These are phyloP conservation scores for Euphorbia corollata DNA, from an alignment of 441 rosid genomes.

Conservation along the genomic window DNA sequence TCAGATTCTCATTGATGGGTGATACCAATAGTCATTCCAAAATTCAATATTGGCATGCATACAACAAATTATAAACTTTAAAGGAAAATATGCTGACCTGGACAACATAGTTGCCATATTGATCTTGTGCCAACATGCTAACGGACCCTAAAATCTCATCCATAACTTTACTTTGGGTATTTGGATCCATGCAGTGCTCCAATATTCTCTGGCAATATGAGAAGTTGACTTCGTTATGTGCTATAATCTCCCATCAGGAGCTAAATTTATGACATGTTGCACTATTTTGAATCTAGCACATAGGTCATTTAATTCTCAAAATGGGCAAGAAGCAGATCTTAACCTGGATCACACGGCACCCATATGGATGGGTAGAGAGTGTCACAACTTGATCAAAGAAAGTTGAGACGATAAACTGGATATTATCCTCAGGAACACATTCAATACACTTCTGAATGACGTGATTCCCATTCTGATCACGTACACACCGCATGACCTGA, in stretches of 20 bases:
- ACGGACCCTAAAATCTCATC: conserved; percentile 56
- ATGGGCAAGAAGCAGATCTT: conserved; percentile 37
- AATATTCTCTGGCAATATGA: conserved; percentile 42
- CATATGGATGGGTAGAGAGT: conserved; percentile 70
- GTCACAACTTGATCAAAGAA: conserved; percentile 65
- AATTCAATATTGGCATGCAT: not conserved
- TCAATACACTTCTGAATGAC: conserved; percentile 80
- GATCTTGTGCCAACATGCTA: conserved; percentile 70
- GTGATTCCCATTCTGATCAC: conserved; percentile 76
- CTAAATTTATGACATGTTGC: not conserved
- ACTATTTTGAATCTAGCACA: not conserved
- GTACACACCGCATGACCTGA: conserved; percentile 62
- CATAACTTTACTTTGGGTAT: conserved; percentile 53
- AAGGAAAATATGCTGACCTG: conserved; percentile 40
- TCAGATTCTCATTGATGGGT: not conserved
- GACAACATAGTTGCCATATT: conserved; percentile 72
- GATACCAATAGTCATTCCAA: not conserved
- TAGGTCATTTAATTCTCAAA: conserved; percentile 4
- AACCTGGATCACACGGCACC: conserved; percentile 79
- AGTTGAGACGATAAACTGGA: conserved; percentile 51
- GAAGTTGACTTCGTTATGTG: not conserved
- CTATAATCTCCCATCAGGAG: not conserved
- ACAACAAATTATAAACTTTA: not conserved
- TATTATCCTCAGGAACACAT: conserved; percentile 57
- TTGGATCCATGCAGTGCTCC: conserved; percentile 60